Evolutionary conservation across 2,329 filamentous ascomycete genomes (phyloP), one percentile per base, ranked within the genome.

Genomic region (Pestalotiopsis sp.): DNA sequence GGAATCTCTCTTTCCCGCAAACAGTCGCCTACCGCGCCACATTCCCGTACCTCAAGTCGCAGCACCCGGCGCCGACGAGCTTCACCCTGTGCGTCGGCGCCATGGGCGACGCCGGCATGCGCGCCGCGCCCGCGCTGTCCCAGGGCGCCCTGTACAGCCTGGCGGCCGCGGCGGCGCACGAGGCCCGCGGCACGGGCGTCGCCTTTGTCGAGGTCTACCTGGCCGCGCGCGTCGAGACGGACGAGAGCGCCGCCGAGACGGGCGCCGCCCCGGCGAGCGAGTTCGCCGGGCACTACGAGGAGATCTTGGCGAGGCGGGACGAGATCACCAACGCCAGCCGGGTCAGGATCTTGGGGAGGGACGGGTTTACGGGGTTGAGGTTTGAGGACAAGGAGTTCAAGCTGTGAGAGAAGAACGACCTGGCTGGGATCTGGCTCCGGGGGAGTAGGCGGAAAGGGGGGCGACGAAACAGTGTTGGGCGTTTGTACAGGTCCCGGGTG

Each of bases 141-240:
- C 81, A 82, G 67, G 80, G 80, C n/a, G 74, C 80, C 0, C 69
- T 82, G 11, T 81, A 76, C 73, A 76, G 77, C 56, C 75, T 82
- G 70, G 71, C 73, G 1, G 74, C 66, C 6, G 76, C 73, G 17
- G 80, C 78, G 2, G 71, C 71, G 17, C 75, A 71, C 13, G 79
- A 79, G 14, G 75, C 75, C 38, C 64, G 63, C 12, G 66, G 73
- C 0, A 79, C 77, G 3, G 81, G 79, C 65, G 72, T 83, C 9
- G 79, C 80, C 20, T 79, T 81, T 72, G 80, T 81, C 66, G 81
- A 82, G 68, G 72, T 81, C n/a, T 81, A 79, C 66, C 77, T 82
- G 2, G 71, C 52, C 27, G 27, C 27, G 4, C 5, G 27, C 4
- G 77, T 79, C 23, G 74, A 77, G 66, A 68, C 74, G 3, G 75